phyloP scores from a whole-genome alignment of 179 eudicot species.

The Silene coronaria region DNA sequence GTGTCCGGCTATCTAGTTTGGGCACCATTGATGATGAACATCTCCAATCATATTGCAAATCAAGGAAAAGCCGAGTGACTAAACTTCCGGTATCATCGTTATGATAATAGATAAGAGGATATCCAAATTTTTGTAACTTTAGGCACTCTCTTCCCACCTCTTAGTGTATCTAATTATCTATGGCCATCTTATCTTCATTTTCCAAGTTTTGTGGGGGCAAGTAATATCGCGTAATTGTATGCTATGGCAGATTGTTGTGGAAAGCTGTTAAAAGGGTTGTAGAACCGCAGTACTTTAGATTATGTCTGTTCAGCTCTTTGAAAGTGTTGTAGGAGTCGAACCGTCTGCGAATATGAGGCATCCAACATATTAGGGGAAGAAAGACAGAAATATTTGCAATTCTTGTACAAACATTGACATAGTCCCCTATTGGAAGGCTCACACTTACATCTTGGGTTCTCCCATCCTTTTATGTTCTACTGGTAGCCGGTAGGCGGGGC shows the following conservation, averaged over 20 bases:
- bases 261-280: background rate
- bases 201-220: background rate
- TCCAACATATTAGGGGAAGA: too few relatives aligned
- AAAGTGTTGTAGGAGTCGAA: too few relatives aligned
- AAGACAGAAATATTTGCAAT: too few relatives aligned
- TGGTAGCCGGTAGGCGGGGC: too few relatives aligned
- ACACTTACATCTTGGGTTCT: too few relatives aligned
- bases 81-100: constrained; percentile 32
- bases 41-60: constrained; percentile 49
- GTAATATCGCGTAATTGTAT: background rate
- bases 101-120: constrained; percentile 16
- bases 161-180: constrained; percentile 8
- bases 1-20: constrained; percentile 55
- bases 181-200: background rate
- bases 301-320: too few relatives aligned
- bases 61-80: constrained; percentile 33
- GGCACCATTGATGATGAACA: constrained; percentile 61
- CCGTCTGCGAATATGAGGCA: too few relatives aligned
- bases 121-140: constrained; percentile 19
- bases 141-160: constrained; percentile 10
- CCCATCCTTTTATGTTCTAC: too few relatives aligned
- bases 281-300: background rate
- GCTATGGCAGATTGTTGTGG: background rate
- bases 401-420: too few relatives aligned
- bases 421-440: too few relatives aligned